Evolutionary conservation across 1,284 basidiomycete genomes (phyloP).

Genomic region (Stygiomarasmius scandens): DNA sequence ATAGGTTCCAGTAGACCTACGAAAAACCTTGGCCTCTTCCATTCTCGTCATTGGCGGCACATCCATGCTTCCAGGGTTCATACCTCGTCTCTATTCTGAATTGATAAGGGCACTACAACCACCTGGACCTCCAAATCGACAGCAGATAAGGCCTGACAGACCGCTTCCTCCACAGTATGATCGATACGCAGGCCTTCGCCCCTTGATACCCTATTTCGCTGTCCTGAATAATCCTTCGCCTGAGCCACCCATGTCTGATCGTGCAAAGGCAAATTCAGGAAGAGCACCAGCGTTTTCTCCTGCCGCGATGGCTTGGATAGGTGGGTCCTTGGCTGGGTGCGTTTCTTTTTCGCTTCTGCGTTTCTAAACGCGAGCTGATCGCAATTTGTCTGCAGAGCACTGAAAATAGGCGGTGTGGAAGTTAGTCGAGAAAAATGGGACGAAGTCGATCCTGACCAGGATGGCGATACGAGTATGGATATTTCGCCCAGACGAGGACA

Average conservation of each 20-base stretch:
- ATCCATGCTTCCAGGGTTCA: constrained; percentile 89
- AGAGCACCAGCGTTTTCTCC: constrained; percentile 86
- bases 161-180: constrained; percentile 58
- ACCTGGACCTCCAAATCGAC: constrained; percentile 35
- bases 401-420: constrained; percentile 86
- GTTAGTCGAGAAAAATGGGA: constrained; percentile 85
- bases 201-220: constrained; percentile 70
- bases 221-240: constrained; percentile 84
- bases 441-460: constrained; percentile 53
- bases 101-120: constrained; percentile 65
- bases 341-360: constrained; percentile 27
- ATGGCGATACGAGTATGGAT: constrained; percentile 46
- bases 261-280: constrained; percentile 64
- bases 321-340: constrained; percentile 88
- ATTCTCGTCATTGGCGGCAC: constrained; percentile 90
- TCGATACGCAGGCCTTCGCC: constrained; percentile 72
- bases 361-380: constrained; percentile 11
- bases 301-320: constrained; percentile 86
- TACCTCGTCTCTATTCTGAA: constrained; percentile 80
- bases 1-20: constrained; percentile 87
- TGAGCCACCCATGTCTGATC: constrained; percentile 39
- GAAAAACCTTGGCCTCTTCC: constrained; percentile 77
- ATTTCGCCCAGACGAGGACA: constrained; percentile 30
- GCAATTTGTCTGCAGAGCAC: constrained; percentile 37
- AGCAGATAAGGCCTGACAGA: constrained; percentile 39